A percentile compares a stretch with the other conserved stretches of the same genome.
Conservation (phyloP, 2,329 filamentous ascomycete genomes). For the Nemania sp. region DNA sequence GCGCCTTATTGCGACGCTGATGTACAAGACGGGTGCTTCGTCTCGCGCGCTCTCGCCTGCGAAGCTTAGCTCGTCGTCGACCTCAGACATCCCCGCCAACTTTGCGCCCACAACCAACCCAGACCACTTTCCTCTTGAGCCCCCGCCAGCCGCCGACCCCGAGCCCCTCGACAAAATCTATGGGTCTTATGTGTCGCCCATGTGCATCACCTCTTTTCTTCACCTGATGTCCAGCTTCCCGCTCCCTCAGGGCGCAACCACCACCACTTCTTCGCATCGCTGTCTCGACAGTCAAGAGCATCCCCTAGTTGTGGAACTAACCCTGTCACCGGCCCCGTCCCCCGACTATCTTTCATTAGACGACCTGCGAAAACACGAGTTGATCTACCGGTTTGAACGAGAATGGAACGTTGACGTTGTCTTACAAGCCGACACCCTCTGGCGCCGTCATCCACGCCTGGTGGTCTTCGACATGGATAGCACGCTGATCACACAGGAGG, state of each 20-base stretch:
- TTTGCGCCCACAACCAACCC: conserved; percentile 62
- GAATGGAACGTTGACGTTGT: conserved; percentile 89
- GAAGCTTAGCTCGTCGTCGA: conserved; percentile 42
- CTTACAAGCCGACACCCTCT: conserved; percentile 73
- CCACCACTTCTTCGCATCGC: conserved; percentile 63
- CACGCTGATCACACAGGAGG: conserved; percentile 94
- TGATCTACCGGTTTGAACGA: conserved; percentile 80
- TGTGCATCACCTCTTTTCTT: conserved; percentile 68
- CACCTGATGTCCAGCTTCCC: conserved; percentile 68
- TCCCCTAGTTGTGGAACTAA: conserved; percentile 68
- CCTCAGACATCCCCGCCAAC: conserved; percentile 54
- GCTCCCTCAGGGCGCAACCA: conserved; percentile 52
- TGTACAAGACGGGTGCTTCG: conserved; percentile 59
- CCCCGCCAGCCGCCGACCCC: conserved; percentile 55
- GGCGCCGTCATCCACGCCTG: conserved; percentile 78
- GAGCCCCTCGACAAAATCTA: conserved; percentile 67
- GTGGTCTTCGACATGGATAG: conserved; percentile 99
- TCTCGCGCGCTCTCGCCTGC: conserved; percentile 39
- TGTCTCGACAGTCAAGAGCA: conserved; percentile 64
- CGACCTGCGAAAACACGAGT: conserved; percentile 78
- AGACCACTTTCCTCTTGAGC: conserved; percentile 63
- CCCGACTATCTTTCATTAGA: conserved; percentile 66
- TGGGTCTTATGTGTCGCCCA: conserved; percentile 65
- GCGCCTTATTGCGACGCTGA: conserved; percentile 63
- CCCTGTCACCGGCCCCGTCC: conserved; percentile 62